Base-by-base conservation (phyloP, 73 alveolate genomes). In the Durusdinium trenchii region DNA sequence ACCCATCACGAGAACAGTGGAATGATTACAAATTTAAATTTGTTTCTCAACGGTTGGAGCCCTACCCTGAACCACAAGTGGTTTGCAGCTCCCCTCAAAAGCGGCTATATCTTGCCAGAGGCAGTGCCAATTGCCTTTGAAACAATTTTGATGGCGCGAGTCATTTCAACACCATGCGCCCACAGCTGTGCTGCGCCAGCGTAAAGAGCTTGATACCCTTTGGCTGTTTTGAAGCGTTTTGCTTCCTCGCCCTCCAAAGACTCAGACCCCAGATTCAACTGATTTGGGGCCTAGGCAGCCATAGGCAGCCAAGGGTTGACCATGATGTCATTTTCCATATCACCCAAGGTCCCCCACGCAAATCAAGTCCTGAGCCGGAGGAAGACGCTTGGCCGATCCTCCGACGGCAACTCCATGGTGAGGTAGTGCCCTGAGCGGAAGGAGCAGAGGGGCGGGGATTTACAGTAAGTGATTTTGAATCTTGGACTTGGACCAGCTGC, bases 111-210 rank as follows among this genome's bases (percentile, higher is more conserved):
- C 35, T 67, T 67, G 14, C 35, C 79, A 67, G 79, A n/a, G 14
- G 79, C 79, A 30, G 40, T 42, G 32, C 10, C 42, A 12, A 67
- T 28, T 16, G 79, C 79, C 6, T 67, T 42, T 16, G 79, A 67
- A 67, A 67, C 79, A 67, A 67, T 67, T 67, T 67, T 67, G 79
- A 67, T 67, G 32, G 79, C 79, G 32, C 79, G 79, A 6, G 14
- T 67, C 79, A 67, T 67, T 28, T 12, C 45, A 67, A 67, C 79
- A 12, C 79, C 79, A 20, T 67, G 45, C 40, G 14, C 32, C 79
- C 79, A 67, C 26, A 67, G 42, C 79, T 67, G 35, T 16, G 79
- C 26, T 20, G 79, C 79, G 32, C 45, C 79, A 10, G 26, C 6
- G 42, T 67, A 67, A 20, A 67, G 42, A 28, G 79, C 35, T 67